Conservation (phyloP, 169 alveolate species). For the Sarcocystis neurona region DNA sequence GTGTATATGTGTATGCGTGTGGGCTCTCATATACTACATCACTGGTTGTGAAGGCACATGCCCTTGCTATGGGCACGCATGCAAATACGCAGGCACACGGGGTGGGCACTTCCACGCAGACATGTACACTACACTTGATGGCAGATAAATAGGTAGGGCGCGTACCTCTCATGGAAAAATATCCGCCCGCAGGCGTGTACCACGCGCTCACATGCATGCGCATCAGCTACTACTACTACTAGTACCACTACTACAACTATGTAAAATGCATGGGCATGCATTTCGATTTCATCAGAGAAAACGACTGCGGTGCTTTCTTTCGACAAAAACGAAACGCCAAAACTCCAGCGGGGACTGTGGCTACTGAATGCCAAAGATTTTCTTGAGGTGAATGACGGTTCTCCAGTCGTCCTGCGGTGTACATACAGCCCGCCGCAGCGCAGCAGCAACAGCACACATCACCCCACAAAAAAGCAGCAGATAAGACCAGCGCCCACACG, state of each 20-base stretch:
- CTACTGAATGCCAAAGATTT: constrained; percentile 54
- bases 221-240: neutral
- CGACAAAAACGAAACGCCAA: neutral
- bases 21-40: too few relatives aligned
- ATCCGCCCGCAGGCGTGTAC: too few relatives aligned
- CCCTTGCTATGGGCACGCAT: too few relatives aligned
- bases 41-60: too few relatives aligned
- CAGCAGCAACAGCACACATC: neutral
- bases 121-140: too few relatives aligned
- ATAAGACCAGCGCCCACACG: neutral
- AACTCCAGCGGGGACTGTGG: too few relatives aligned
- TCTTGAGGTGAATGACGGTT: constrained; percentile 68
- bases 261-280: neutral
- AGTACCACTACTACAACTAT: neutral
- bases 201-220: neutral
- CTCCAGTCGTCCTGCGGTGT: constrained; percentile 71
- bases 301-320: neutral
- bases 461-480: neutral
- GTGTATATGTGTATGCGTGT: too few relatives aligned
- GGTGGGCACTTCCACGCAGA: too few relatives aligned
- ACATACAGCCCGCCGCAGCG: neutral
- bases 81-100: too few relatives aligned
- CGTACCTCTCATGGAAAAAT: too few relatives aligned
- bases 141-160: too few relatives aligned
- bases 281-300: neutral